Conservation (phyloP, 1,284 basidiomycete species). For the Ganoderma sinense region DNA sequence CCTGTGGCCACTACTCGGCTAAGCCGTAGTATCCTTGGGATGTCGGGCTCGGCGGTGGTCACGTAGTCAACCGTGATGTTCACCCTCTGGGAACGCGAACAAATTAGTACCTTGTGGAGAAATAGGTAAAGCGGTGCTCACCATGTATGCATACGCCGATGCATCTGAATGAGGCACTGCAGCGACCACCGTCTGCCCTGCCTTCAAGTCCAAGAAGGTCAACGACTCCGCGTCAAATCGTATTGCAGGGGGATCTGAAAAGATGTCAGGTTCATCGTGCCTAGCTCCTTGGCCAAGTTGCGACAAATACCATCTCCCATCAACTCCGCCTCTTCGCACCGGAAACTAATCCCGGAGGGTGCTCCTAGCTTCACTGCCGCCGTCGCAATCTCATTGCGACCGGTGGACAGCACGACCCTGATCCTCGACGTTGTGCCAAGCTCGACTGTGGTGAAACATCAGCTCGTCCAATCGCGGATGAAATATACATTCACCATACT, state of each 20-base stretch:
- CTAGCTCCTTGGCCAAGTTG: background rate
- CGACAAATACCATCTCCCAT: slow-evolving; percentile 44
- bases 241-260: slow-evolving; percentile 31
- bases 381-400: slow-evolving; percentile 67
- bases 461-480: background rate
- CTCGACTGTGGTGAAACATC: slow-evolving; percentile 56
- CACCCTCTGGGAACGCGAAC: slow-evolving; percentile 59
- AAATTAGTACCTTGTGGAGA: background rate
- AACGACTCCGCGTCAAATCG: slow-evolving; percentile 53
- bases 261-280: background rate
- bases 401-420: slow-evolving; percentile 63
- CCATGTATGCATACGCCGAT: slow-evolving; percentile 63
- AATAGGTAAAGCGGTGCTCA: slow-evolving; percentile 36
- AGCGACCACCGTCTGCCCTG: slow-evolving; percentile 54
- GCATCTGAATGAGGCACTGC: slow-evolving; percentile 69
- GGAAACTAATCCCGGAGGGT: slow-evolving; percentile 60
- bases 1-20: slow-evolving; percentile 65
- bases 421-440: slow-evolving; percentile 66
- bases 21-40: slow-evolving; percentile 59
- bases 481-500: slow-evolving; percentile 51
- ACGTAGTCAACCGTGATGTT: slow-evolving; percentile 66
- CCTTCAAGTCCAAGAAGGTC: slow-evolving; percentile 53
- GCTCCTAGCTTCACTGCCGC: slow-evolving; percentile 61
- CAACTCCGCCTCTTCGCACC: slow-evolving; percentile 51
- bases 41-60: slow-evolving; percentile 58